Conservation (phyloP, 176 grass and related monocot genomes). For the Carex myosuroides region DNA sequence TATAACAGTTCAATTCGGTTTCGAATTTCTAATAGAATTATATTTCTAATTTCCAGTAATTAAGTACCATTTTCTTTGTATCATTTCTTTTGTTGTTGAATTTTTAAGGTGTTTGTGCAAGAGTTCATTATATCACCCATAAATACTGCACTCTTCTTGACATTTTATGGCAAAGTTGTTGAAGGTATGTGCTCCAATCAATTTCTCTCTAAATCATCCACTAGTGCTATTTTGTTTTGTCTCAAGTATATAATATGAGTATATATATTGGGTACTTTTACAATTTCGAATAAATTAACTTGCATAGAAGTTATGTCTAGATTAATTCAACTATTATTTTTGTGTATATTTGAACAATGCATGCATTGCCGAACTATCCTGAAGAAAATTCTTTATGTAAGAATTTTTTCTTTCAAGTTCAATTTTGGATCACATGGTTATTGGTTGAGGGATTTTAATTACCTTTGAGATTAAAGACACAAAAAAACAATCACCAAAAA, state of each 20-base stretch:
- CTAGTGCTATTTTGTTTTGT: not conserved
- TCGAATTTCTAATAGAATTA: not conserved
- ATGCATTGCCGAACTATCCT: not conserved
- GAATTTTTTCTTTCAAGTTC: not conserved
- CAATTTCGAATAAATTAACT: not conserved
- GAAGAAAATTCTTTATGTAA: not conserved
- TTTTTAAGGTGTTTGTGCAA: conserved; percentile 38
- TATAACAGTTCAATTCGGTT: not conserved
- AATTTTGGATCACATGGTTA: not conserved
- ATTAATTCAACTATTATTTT: not conserved
- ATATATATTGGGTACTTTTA: not conserved
- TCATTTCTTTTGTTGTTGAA: not conserved
- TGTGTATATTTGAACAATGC: not conserved
- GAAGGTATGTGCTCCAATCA: conserved; percentile 26
- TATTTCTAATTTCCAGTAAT: not conserved
- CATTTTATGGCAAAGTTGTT: conserved; percentile 36
- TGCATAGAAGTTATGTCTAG: not conserved
- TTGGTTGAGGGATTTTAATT: not conserved
- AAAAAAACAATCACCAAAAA: not conserved
- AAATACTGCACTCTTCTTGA: conserved; percentile 39
- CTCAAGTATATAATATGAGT: not conserved
- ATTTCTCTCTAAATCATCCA: not conserved
- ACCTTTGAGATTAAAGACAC: not conserved
- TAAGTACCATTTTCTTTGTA: not conserved
- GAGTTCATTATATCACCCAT: conserved; percentile 34